These are phyloP conservation scores for Meira nashicola DNA, from an alignment of 1,284 basidiomycete species.

Conservation along the genomic window DNA sequence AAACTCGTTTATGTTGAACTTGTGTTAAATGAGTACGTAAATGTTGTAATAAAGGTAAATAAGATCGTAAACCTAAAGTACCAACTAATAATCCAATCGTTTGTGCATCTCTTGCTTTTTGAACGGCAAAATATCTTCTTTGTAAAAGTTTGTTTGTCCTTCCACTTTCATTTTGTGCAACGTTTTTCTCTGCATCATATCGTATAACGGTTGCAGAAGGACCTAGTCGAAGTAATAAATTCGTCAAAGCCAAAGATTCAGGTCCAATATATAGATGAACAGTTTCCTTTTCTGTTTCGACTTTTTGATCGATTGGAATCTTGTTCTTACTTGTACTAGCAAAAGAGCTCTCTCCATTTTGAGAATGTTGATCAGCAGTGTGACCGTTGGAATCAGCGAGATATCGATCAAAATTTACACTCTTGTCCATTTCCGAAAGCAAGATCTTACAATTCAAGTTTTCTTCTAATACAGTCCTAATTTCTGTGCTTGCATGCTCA, in stretches of 20 bases:
- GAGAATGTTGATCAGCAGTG: background rate
- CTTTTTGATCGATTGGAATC: conserved; percentile 27
- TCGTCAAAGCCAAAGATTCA: conserved; percentile 76
- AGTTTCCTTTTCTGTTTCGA: conserved; percentile 23
- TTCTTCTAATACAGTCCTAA: conserved; percentile 12
- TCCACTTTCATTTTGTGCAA: conserved; percentile 59
- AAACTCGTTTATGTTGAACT: conserved; percentile 55
- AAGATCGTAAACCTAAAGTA: conserved; percentile 71
- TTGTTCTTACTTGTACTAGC: conserved; percentile 12
- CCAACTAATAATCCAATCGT: conserved; percentile 93
- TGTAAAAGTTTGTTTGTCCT: conserved; percentile 74
- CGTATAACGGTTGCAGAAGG: conserved; percentile 59
- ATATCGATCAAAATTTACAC: conserved; percentile 24
- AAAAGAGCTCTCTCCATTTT: background rate
- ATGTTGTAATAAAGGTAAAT: conserved; percentile 25
- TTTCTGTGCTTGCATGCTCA: conserved; percentile 55
- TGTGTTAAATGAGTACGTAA: conserved; percentile 26
- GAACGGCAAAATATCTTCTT: conserved; percentile 80
- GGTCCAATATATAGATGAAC: conserved; percentile 74
- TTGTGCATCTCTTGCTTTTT: conserved; percentile 83
- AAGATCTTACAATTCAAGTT: background rate
- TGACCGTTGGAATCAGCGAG: background rate
- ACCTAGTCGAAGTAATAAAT: conserved; percentile 61
- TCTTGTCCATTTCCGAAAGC: conserved; percentile 30
- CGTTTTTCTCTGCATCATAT: conserved; percentile 62